These are phyloP conservation scores for Alternaria sp. DNA, from an alignment of 2,329 filamentous ascomycete genomes.

Conservation along the genomic window DNA sequence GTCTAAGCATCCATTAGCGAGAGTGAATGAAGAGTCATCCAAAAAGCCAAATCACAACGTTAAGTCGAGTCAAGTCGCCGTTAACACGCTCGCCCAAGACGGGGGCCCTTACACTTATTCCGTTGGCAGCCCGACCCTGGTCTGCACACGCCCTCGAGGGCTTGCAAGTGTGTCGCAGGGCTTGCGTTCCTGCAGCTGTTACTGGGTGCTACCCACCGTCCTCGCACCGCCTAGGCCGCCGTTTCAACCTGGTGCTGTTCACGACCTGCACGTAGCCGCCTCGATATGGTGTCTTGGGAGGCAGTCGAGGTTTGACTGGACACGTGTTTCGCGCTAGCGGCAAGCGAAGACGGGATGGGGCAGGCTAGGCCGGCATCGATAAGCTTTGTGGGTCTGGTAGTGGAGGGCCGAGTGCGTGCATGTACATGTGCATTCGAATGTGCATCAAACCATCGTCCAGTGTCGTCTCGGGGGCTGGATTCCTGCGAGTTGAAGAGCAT, in stretches of 20 bases:
- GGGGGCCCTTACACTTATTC: slow-evolving; percentile 40
- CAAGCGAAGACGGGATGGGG: slow-evolving; percentile 23
- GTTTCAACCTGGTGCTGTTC: slow-evolving; percentile 35
- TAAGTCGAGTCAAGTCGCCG: slow-evolving; percentile 13
- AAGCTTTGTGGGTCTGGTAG: slow-evolving; percentile 26
- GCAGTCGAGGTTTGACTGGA: slow-evolving; percentile 31
- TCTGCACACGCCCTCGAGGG: background rate
- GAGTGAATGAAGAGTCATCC: slow-evolving; percentile 34
- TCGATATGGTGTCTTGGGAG: slow-evolving; percentile 32
- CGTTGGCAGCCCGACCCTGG: slow-evolving; percentile 25
- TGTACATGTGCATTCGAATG: slow-evolving; percentile 25
- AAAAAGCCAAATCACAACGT: slow-evolving; percentile 20
- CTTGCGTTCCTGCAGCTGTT: slow-evolving; percentile 42
- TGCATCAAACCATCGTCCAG: slow-evolving; percentile 22
- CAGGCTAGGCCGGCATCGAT: slow-evolving; percentile 20
- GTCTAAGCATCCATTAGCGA: slow-evolving; percentile 29
- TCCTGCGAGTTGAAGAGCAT: slow-evolving; percentile 6
- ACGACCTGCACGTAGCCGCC: slow-evolving; percentile 38
- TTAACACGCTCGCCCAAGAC: slow-evolving; percentile 13
- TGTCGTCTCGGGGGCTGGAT: slow-evolving; percentile 8
- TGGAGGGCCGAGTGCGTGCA: slow-evolving; percentile 18
- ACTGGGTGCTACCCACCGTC: slow-evolving; percentile 36
- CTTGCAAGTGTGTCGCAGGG: slow-evolving; percentile 5
- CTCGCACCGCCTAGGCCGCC: slow-evolving; percentile 20
- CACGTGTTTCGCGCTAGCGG: slow-evolving; percentile 9